Percentiles rank a stretch among this genome's conserved stretches.
These are phyloP conservation scores for Micromonas pusilla DNA, from an alignment of 139 green algal genomes.

Conservation along the genomic window DNA sequence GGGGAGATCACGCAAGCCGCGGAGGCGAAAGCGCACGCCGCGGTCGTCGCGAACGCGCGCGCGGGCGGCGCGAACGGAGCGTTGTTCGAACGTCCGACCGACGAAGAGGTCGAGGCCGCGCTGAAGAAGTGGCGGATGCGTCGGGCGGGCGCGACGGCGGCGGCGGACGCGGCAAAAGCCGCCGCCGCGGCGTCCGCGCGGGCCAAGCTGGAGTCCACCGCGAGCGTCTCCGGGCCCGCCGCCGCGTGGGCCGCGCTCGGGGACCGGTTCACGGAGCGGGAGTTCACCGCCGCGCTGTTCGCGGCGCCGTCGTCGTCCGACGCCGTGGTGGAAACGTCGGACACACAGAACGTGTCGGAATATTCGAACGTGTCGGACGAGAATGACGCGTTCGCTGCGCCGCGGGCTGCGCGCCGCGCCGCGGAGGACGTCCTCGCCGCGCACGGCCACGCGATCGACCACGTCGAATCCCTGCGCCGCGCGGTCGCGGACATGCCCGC, in stretches of 20 bases:
- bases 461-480: not conserved
- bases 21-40: not conserved
- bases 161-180: not conserved
- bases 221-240: not conserved
- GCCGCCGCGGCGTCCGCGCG: no score
- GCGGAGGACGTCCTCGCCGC: not conserved
- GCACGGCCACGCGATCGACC: not conserved
- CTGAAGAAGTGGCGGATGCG: not conserved
- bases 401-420: no score
- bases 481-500: not conserved
- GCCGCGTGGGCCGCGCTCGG: not conserved
- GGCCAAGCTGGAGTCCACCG: not conserved
- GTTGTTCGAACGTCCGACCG: no score
- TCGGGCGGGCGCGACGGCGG: no score
- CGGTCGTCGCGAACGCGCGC: not conserved
- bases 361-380: not conserved
- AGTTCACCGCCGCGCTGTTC: not conserved
- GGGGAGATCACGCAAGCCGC: not conserved
- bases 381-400: not conserved
- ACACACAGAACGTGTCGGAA: not conserved
- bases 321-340: no score
- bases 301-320: not conserved
- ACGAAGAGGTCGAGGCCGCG: not conserved
- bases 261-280: not conserved
- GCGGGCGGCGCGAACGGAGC: no score